phyloP scores from a whole-genome alignment of 352 stramenopile species.

The Phytophthora gonapodyides region DNA sequence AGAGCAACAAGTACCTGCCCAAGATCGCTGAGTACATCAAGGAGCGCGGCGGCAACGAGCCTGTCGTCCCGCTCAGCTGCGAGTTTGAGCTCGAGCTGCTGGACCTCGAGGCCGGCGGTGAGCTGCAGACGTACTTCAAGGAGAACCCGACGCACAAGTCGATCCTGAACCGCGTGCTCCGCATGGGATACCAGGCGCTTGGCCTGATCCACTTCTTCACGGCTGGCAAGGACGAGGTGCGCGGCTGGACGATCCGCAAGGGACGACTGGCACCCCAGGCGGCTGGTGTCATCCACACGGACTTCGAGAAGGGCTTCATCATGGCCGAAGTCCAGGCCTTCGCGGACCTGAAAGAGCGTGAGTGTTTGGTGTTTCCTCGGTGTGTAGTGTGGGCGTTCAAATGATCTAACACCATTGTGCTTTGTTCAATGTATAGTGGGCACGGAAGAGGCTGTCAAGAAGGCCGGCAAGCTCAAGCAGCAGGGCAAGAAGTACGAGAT shows the following conservation, averaged over 20 bases:
- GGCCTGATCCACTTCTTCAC: slow-evolving; percentile 99
- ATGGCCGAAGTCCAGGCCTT: slow-evolving; percentile 92
- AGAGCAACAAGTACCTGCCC: slow-evolving; percentile 97
- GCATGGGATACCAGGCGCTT: slow-evolving; percentile 97
- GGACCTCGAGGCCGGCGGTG: slow-evolving; percentile 67
- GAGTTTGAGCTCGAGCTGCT: slow-evolving; percentile 98
- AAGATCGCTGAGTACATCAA: slow-evolving; percentile 98
- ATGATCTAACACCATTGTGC: slow-evolving; percentile 14
- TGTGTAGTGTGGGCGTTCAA: background rate
- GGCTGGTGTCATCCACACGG: slow-evolving; percentile 98
- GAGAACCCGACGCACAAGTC: slow-evolving; percentile 89
- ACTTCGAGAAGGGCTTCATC: slow-evolving; percentile 99
- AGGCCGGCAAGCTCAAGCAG: slow-evolving; percentile 88
- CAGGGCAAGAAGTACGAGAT: slow-evolving; percentile 93
- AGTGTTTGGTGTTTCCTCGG: slow-evolving; percentile 25
- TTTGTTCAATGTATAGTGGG: slow-evolving; percentile 50
- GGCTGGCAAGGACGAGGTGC: slow-evolving; percentile 98
- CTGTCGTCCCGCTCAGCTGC: slow-evolving; percentile 97
- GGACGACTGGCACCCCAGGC: slow-evolving; percentile 96
- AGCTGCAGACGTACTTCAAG: slow-evolving; percentile 75
- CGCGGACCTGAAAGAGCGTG: slow-evolving; percentile 90
- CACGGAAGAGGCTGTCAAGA: slow-evolving; percentile 88
- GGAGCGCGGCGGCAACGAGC: slow-evolving; percentile 94
- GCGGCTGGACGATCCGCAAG: slow-evolving; percentile 99
- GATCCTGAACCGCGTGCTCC: slow-evolving; percentile 97